Evolutionary conservation across 495 filamentous ascomycete genomes (phyloP).

Genomic region (Penicillium steckii): DNA sequence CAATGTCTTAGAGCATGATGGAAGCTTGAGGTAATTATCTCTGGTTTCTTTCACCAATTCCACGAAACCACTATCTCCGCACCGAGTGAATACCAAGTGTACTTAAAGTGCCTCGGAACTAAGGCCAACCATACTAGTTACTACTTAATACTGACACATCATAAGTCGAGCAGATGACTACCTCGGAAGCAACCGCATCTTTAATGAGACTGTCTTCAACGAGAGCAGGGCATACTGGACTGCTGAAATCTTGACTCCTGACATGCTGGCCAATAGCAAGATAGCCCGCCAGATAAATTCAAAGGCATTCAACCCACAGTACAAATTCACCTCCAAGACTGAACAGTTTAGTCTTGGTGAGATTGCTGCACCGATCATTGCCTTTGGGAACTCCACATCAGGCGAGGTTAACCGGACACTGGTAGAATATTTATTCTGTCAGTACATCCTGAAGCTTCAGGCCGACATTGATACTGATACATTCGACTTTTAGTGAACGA

Average conservation of each 20-base stretch:
- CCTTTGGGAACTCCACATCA: not conserved
- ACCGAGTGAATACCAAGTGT: too few species aligned
- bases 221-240: constrained; percentile 44
- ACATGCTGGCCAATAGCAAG: constrained; percentile 43
- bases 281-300: constrained; percentile 44
- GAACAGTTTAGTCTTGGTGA: not conserved
- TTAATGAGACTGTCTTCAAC: constrained; percentile 48
- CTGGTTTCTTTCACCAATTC: too few species aligned
- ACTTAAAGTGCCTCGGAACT: constrained; percentile 6
- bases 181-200: constrained; percentile 41
- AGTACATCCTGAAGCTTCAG: not conserved
- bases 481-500: constrained; percentile 52
- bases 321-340: constrained; percentile 23
- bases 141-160: not conserved
- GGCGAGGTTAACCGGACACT: not conserved
- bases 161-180: constrained; percentile 41
- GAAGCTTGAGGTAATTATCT: constrained; percentile 49
- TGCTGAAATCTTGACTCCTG: constrained; percentile 29
- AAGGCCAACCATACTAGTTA: not conserved
- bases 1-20: constrained; percentile 53
- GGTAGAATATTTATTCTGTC: not conserved
- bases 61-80: too few species aligned
- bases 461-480: too few species aligned
- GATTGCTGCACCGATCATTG: not conserved
- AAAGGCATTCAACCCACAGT: constrained; percentile 41